phyloP scores from a whole-genome alignment of 1,284 basidiomycete genomes.

The Sporisorium sorghi region DNA sequence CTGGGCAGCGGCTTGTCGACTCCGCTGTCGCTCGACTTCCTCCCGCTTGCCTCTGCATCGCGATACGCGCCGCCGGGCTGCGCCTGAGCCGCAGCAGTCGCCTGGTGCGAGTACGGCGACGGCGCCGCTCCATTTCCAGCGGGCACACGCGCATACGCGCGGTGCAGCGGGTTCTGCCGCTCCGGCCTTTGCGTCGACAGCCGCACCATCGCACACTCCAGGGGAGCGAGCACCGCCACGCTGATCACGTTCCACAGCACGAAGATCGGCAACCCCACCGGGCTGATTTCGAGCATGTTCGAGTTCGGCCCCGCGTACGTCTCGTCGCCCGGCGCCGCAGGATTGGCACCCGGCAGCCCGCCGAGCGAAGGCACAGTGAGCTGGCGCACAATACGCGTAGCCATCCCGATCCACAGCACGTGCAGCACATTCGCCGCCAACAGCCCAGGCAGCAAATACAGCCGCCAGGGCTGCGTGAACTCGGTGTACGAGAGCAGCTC shows the following conservation, averaged over 20 bases:
- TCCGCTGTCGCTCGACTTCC: conserved; percentile 36
- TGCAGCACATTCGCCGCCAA: conserved; percentile 55
- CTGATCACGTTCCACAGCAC: conserved; percentile 57
- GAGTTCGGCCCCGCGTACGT: conserved; percentile 58
- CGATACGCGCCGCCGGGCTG: conserved; percentile 43
- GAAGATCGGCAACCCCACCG: conserved; percentile 57
- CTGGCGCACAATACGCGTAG: conserved; percentile 56
- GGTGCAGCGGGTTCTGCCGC: conserved; percentile 63
- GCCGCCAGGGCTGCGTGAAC: conserved; percentile 61
- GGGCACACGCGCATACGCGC: conserved; percentile 57
- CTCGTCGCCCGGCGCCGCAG: conserved; percentile 48
- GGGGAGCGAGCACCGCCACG: conserved; percentile 57
- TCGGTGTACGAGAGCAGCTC: conserved; percentile 62
- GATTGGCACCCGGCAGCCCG: conserved; percentile 42
- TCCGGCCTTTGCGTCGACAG: conserved; percentile 63
- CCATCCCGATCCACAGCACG: conserved; percentile 58
- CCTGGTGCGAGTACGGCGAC: conserved; percentile 62
- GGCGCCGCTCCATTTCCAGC: conserved; percentile 19
- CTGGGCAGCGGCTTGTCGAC: conserved; percentile 46
- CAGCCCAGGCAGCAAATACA: conserved; percentile 63
- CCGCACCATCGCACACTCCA: conserved; percentile 65
- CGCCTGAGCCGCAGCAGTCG: conserved; percentile 39
- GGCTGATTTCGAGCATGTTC: conserved; percentile 47
- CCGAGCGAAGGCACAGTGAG: conserved; percentile 56
- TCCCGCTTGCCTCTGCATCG: conserved; percentile 17